Evolutionary conservation across 1,284 basidiomycete species (phyloP).

Genomic region (Porphyrellus sp.): DNA sequence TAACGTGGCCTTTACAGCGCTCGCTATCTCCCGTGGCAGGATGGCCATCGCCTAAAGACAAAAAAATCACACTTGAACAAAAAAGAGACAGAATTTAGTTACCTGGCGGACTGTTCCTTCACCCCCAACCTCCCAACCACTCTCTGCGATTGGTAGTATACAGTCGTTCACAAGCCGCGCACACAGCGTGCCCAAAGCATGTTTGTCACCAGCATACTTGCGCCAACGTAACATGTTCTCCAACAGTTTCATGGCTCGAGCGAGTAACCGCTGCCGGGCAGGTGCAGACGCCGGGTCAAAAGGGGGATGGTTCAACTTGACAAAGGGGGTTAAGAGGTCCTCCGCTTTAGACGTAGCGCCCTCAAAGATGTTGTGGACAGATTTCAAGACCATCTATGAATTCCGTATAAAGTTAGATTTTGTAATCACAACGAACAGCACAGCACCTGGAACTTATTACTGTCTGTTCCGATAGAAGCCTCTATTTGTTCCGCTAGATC

Average conservation of each 20-base stretch:
- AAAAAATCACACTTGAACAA: slow-evolving; percentile 7
- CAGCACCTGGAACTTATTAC: slow-evolving; percentile 67
- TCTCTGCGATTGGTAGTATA: slow-evolving; percentile 67
- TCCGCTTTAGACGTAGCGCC: slow-evolving; percentile 50
- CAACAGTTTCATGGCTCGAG: slow-evolving; percentile 71
- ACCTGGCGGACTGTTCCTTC: slow-evolving; percentile 68
- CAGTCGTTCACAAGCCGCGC: slow-evolving; percentile 57
- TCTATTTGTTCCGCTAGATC: slow-evolving; percentile 82
- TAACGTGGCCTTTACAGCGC: slow-evolving; percentile 20
- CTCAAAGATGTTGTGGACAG: slow-evolving; percentile 59
- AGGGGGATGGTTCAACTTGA: slow-evolving; percentile 41
- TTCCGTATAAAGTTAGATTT: slow-evolving; percentile 15
- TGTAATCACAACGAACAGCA: slow-evolving; percentile 2
- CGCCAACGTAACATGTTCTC: slow-evolving; percentile 74
- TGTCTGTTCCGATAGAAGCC: slow-evolving; percentile 66
- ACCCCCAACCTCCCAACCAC: slow-evolving; percentile 88
- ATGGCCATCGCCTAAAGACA: slow-evolving; percentile 41
- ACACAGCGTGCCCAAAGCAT: slow-evolving; percentile 56
- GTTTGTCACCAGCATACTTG: slow-evolving; percentile 64
- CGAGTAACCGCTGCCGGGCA: slow-evolving; percentile 69
- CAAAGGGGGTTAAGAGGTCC: slow-evolving; percentile 44
- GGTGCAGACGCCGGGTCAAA: slow-evolving; percentile 78
- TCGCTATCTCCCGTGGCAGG: slow-evolving; percentile 44
- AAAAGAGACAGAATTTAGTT: slow-evolving; percentile 8
- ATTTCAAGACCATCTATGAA: slow-evolving; percentile 63